Conservation (phyloP, 2,329 filamentous ascomycete species). For the Sporothrix brasiliensis region DNA sequence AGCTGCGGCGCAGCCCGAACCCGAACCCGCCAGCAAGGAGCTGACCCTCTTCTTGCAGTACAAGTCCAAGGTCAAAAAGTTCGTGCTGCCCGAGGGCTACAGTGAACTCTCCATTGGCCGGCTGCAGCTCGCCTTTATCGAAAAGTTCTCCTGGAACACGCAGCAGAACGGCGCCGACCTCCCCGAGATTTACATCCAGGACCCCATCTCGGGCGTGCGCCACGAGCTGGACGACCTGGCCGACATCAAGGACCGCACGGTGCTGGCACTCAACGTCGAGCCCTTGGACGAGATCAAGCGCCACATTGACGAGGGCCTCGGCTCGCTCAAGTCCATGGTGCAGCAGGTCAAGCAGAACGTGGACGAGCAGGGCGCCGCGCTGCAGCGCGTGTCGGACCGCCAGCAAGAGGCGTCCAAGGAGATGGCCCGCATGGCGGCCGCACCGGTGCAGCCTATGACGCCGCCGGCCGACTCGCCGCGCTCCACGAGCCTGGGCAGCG, state of each 20-base stretch:
- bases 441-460: conserved; percentile 45
- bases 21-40: conserved; percentile 66
- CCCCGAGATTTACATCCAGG: conserved; percentile 97
- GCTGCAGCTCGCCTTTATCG: conserved; percentile 93
- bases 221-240: conserved; percentile 92
- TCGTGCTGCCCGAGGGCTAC: conserved; percentile 81
- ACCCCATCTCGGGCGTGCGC: conserved; percentile 91
- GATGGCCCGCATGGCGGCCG: conserved; percentile 63
- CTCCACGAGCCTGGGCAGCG: conserved; percentile 39
- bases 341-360: conserved; percentile 82
- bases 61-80: conserved; percentile 96
- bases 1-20: neutral
- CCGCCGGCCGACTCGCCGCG: conserved; percentile 55
- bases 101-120: conserved; percentile 83
- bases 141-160: conserved; percentile 99
- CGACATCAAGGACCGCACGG: conserved; percentile 92
- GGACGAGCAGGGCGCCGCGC: conserved; percentile 76
- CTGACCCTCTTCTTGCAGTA: conserved; percentile 94
- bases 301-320: conserved; percentile 91
- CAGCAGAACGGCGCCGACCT: conserved; percentile 90
- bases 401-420: conserved; percentile 90
- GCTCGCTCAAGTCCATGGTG: conserved; percentile 77
- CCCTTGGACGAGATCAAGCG: conserved; percentile 92
- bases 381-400: conserved; percentile 85
- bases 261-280: conserved; percentile 93